Evolutionary conservation across 768 basidiomycete genomes (phyloP), one percentile per base, ranked within the genome.

Genomic region (Xerocomellus intermedius): DNA sequence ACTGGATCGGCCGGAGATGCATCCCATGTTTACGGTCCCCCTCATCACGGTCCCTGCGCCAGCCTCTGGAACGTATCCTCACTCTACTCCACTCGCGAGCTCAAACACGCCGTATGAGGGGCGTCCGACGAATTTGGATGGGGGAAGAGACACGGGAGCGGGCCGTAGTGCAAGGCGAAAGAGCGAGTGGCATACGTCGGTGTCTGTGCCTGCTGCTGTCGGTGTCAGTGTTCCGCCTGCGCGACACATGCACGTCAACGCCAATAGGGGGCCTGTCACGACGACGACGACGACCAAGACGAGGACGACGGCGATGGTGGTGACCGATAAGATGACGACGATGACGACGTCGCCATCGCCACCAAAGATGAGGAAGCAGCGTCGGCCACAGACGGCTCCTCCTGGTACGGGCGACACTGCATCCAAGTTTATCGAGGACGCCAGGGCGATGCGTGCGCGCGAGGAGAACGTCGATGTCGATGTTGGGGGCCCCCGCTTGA

Each of bases 21-120:
- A 71, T 19, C 70, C 68, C 7, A 69, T 71, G 68, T 71, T 69
- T 21, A 61, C 61, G 0, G 58, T 69, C 3, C 68, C 68, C 10
- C 65, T 69, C n/a, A 42, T 67, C 36, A 69, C 68, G 21, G 17
- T 65, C 0, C 63, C 69, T 22, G 28, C 43, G 21, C 24, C 64
- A 13, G 19, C 50, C 5, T 22, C 48, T 13, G 48, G 32, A 24
- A 8, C 13, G 5, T 19, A 38, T 5, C 21, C 42, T 21, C 52
- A 5, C 26, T 26, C 26, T 26, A 7, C 26, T 26, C 26, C 6
- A 26, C 26, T 48, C 0, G 13, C 49, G 28, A 33, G 14, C 13
- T 16, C 26, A 6, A 36, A 32, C 35, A 10, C n/a, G 24, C n/a
- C 37, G 26, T 33, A n/a, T 30, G 22, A 13, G 30, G 2, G 24